Conservation (phyloP, 2,329 filamentous ascomycete genomes). For the Didymella keratinophila region DNA sequence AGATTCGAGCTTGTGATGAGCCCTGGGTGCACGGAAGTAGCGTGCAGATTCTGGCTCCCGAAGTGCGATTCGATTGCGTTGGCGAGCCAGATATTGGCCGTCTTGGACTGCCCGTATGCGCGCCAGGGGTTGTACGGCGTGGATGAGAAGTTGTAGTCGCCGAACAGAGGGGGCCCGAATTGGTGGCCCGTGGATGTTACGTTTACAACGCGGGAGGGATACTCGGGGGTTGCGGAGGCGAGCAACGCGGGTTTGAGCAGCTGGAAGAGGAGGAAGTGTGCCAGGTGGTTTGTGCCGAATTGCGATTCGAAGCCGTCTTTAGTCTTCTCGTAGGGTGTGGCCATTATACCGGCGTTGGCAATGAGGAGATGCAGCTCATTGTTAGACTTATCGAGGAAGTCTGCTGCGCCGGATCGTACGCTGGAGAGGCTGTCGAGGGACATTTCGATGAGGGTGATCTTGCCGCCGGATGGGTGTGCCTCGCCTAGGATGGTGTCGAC, state of each 20-base stretch:
- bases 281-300: slow-evolving; percentile 63
- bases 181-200: slow-evolving; percentile 53
- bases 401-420: slow-evolving; percentile 29
- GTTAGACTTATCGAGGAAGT: slow-evolving; percentile 28
- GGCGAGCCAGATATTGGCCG: slow-evolving; percentile 53
- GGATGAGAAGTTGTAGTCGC: slow-evolving; percentile 52
- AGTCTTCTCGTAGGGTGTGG: slow-evolving; percentile 30
- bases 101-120: slow-evolving; percentile 61
- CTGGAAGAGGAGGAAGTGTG: slow-evolving; percentile 63
- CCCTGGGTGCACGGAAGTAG: slow-evolving; percentile 30
- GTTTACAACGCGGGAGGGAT: slow-evolving; percentile 58
- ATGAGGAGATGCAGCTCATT: slow-evolving; percentile 30
- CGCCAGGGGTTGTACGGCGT: slow-evolving; percentile 45
- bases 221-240: slow-evolving; percentile 47
- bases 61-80: slow-evolving; percentile 32
- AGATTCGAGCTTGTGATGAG: slow-evolving; percentile 27
- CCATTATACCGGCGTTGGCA: slow-evolving; percentile 38
- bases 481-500: slow-evolving; percentile 32
- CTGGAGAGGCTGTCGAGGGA: slow-evolving; percentile 30
- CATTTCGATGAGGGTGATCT: slow-evolving; percentile 35
- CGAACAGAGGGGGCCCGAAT: slow-evolving; percentile 50
- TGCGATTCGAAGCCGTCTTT: slow-evolving; percentile 57
- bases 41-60: slow-evolving; percentile 23
- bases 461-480: slow-evolving; percentile 20
- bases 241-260: slow-evolving; percentile 58